phyloP scores from a whole-genome alignment of 768 basidiomycete species.

The Coprinopsis strossmayeri region DNA sequence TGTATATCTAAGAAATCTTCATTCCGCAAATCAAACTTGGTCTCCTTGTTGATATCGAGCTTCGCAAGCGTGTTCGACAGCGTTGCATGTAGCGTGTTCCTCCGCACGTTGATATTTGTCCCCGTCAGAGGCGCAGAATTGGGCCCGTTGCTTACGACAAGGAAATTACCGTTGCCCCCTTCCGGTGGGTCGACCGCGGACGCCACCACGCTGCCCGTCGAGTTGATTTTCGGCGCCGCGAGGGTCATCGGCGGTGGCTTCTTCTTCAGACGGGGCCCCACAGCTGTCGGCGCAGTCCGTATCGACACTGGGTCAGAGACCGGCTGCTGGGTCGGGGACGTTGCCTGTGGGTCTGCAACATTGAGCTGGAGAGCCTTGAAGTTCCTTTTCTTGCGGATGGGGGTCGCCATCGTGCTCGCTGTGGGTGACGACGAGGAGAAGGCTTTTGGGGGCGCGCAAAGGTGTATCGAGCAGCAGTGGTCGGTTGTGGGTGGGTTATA shows the following conservation, averaged over 20 bases:
- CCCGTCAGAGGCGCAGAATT: conserved; percentile 41
- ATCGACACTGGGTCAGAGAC: conserved; percentile 36
- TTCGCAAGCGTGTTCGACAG: conserved; percentile 82
- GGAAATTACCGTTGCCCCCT: conserved; percentile 31
- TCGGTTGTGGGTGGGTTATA: neutral
- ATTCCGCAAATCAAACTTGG: conserved; percentile 76
- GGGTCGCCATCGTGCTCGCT: conserved; percentile 45
- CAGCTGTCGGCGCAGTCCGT: conserved; percentile 31
- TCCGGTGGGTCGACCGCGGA: conserved; percentile 29
- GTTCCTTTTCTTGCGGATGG: conserved; percentile 83
- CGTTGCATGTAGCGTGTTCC: conserved; percentile 73
- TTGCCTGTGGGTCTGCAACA: conserved; percentile 25
- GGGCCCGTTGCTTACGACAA: conserved; percentile 48
- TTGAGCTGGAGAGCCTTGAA: conserved; percentile 82
- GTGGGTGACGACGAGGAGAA: no score
- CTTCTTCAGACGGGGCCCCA: conserved; percentile 48
- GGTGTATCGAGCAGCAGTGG: neutral
- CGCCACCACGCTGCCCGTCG: conserved; percentile 26
- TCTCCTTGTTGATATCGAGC: conserved; percentile 74
- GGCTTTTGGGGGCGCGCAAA: neutral
- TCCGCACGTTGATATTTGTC: conserved; percentile 33
- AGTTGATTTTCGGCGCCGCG: conserved; percentile 59
- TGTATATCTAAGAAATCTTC: conserved; percentile 88
- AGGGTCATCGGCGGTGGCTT: conserved; percentile 80
- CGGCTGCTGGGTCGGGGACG: conserved; percentile 18